Evolutionary conservation across 352 stramenopile species (phyloP), one percentile per base, ranked within the genome.

Genomic region (Blastocystis sp.): DNA sequence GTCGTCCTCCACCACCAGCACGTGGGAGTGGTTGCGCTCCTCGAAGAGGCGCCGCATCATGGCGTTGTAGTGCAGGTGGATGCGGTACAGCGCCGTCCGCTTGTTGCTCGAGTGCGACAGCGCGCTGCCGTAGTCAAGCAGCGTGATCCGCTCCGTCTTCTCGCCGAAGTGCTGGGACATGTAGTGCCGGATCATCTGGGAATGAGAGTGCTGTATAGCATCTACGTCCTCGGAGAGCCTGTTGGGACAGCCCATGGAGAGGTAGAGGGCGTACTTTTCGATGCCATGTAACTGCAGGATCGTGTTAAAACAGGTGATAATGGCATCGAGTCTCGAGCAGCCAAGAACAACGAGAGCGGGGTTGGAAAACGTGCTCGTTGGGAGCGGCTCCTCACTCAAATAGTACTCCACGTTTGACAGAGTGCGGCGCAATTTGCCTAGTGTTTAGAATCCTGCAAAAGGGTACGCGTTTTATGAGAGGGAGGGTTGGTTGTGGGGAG

Each of bases 1-100:
- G 40, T 79, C 69, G 40, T 79, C 69, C 61, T 79, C 69, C 4
- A 79, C 23, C 21, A 79, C 21, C 17, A 79, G 69, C 7, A 79
- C n/a, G 61, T 79, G 69, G 23, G n/a, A 59, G n/a, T 79, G 69
- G 4, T 79, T 79, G 21, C 28, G 14, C 40, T 60, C 48, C 0
- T 62, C 69, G 40, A 79, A 79, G 10, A 79, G 3, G 19, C 7
- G 3, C 21, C 61, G 41, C 19, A 79, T 23, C 45, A 79, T 34
- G 61, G 40, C n/a, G 2, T 62, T 2, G 38, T 79, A 79, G 53
- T 79, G 69, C 5, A 23, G 69, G 48, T 59, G 38, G 41, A 79
- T 79, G 5, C 38, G 21, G 19, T 62, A 61, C 17, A 62, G 61
- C 40, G 41, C 38, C 34, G 41, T 4, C 14, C n/a, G n/a, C 4